phyloP scores from a whole-genome alignment of 2,329 filamentous ascomycete species.

The Apiospora sp. region DNA sequence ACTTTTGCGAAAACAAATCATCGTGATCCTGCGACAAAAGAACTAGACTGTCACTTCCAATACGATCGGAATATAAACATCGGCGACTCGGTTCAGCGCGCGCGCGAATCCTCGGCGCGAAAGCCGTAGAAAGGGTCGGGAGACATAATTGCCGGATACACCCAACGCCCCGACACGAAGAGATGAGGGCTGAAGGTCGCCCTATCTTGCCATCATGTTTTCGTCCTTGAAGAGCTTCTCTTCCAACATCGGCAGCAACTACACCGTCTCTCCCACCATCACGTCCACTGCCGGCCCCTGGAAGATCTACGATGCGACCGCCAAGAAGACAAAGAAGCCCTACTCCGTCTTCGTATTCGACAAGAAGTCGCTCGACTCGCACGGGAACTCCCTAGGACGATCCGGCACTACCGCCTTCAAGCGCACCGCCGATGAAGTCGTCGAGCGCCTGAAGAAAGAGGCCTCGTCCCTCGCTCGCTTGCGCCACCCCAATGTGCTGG shows the following conservation, averaged over 20 bases:
- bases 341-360: conserved; percentile 97
- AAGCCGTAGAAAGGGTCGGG: background rate
- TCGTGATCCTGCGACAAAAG: background rate
- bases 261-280: conserved; percentile 78
- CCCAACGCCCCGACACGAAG: conserved; percentile 1
- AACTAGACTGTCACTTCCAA: background rate
- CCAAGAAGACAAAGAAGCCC: conserved; percentile 89
- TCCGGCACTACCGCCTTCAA: conserved; percentile 76
- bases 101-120: background rate
- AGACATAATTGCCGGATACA: background rate
- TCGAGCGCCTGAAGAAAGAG: conserved; percentile 91
- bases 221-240: conserved; percentile 93
- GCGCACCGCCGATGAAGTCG: conserved; percentile 84
- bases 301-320: conserved; percentile 98
- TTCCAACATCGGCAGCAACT: conserved; percentile 91
- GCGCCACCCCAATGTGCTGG: conserved; percentile 89
- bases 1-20: background rate
- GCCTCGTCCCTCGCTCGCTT: conserved; percentile 87
- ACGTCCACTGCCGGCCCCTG: conserved; percentile 89
- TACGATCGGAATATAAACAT: background rate
- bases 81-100: background rate
- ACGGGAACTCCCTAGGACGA: conserved; percentile 66
- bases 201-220: conserved; percentile 71
- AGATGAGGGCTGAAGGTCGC: conserved; percentile 35
- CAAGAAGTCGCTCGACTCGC: conserved; percentile 80